phyloP scores from a whole-genome alignment of 1,284 basidiomycete species.

The Pterulicium gracile region DNA sequence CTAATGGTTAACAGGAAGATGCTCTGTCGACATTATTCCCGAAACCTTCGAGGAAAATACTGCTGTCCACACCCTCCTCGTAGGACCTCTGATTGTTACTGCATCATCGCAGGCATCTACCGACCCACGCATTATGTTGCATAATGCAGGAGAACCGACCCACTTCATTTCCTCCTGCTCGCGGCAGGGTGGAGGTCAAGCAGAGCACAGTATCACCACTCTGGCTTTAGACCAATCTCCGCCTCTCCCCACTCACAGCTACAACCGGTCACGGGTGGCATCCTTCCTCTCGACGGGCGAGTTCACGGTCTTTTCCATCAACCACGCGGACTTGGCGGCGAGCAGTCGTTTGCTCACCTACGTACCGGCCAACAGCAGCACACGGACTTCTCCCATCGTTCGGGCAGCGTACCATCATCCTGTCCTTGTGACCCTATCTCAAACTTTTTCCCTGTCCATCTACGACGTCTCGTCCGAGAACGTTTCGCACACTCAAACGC shows the following conservation, averaged over 20 bases:
- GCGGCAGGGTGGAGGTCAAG: conserved; percentile 8
- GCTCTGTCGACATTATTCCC: conserved; percentile 16
- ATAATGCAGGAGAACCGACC: conserved; percentile 12
- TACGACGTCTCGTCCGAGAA: conserved; percentile 49
- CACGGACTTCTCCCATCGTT: conserved; percentile 36
- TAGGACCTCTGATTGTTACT: conserved; percentile 29
- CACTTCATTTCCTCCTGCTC: conserved; percentile 16
- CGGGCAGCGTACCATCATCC: conserved; percentile 70
- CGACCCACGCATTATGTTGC: conserved; percentile 19
- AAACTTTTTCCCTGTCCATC: conserved; percentile 52
- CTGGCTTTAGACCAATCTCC: conserved; percentile 63
- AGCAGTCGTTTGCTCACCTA: conserved; percentile 36
- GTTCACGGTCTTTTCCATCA: conserved; percentile 44
- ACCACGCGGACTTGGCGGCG: conserved; percentile 29
- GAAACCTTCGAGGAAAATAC: not conserved
- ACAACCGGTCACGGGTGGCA: conserved; percentile 30
- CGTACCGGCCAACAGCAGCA: conserved; percentile 28
- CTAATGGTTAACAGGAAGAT: not conserved
- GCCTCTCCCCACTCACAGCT: conserved; percentile 26
- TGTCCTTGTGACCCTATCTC: conserved; percentile 58
- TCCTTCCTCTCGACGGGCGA: conserved; percentile 60
- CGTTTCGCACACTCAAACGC: conserved; percentile 46
- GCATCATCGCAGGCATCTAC: conserved; percentile 20
- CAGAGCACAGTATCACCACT: conserved; percentile 36
- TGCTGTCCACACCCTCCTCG: conserved; percentile 23